Conservation (phyloP, 805 yeast species). For the Kodamaea neixiangensis region DNA sequence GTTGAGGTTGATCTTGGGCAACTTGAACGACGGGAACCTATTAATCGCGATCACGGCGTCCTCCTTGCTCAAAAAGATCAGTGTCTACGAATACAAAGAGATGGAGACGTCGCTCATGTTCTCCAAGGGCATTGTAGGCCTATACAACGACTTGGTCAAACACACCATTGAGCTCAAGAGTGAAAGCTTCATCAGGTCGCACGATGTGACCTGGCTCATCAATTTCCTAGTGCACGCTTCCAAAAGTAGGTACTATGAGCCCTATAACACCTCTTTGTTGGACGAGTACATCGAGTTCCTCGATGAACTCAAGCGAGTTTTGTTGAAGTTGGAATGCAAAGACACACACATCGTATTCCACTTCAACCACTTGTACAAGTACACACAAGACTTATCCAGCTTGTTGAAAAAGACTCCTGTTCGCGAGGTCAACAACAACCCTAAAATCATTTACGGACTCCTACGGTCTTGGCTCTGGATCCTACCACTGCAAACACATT, state of each 20-base stretch:
- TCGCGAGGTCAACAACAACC: slow-evolving; percentile 8
- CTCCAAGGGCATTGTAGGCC: slow-evolving; percentile 22
- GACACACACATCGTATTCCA: slow-evolving; percentile 9
- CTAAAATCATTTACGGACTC: slow-evolving; percentile 17
- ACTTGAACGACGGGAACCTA: slow-evolving; percentile 7
- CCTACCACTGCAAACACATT: slow-evolving; percentile 20
- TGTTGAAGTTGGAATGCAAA: not conserved
- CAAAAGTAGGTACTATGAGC: slow-evolving; percentile 8
- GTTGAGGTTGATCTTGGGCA: slow-evolving; percentile 7
- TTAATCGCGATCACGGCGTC: slow-evolving; percentile 20
- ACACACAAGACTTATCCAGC: slow-evolving; percentile 7
- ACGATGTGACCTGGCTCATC: slow-evolving; percentile 5
- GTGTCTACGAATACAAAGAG: slow-evolving; percentile 23
- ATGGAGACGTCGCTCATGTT: slow-evolving; percentile 20
- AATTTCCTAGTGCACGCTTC: slow-evolving; percentile 9
- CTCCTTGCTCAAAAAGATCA: slow-evolving; percentile 22
- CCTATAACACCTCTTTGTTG: slow-evolving; percentile 24
- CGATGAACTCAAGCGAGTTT: slow-evolving; percentile 5
- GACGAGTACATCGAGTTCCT: slow-evolving; percentile 20
- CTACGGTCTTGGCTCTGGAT: slow-evolving; percentile 25
- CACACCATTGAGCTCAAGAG: not conserved
- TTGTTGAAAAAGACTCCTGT: not conserved
- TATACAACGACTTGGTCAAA: slow-evolving; percentile 18
- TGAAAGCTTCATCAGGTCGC: not conserved
- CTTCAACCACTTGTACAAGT: slow-evolving; percentile 14